Conservation (phyloP, 306 rosid species). For the Ormosia semicastrata region DNA sequence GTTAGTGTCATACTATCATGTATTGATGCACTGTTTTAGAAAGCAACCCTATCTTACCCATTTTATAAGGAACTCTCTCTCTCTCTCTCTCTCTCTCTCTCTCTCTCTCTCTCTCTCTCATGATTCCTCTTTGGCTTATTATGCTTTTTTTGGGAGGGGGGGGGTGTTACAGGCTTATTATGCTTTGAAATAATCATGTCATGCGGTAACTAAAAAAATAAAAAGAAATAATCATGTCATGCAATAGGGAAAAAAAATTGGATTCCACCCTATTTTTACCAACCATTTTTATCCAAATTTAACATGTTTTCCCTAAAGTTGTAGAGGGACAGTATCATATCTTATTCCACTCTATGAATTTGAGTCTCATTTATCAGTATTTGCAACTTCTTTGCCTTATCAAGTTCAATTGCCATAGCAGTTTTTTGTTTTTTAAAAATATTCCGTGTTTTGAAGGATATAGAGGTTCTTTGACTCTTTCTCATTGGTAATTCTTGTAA, state of each 20-base stretch:
- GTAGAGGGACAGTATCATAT: neutral
- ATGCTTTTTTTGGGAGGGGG: too few relatives aligned
- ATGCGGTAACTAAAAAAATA: neutral
- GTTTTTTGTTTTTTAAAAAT: neutral
- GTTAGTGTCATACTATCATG: neutral
- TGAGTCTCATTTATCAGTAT: neutral
- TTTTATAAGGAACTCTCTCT: constrained; percentile 9
- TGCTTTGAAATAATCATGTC: constrained; percentile 21
- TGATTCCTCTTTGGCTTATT: neutral
- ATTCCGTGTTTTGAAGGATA: neutral
- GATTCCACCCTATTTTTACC: too few relatives aligned
- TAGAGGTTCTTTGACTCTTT: neutral
- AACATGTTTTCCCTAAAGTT: neutral
- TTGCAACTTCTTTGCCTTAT: neutral
- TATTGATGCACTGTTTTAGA: constrained; percentile 13
- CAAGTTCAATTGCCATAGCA: neutral
- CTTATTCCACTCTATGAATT: neutral
- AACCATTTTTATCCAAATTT: neutral
- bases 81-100: constrained; percentile 5
- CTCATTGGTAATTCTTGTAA: neutral
- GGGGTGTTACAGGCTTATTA: neutral
- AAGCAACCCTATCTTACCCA: constrained; percentile 17
- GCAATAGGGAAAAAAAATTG: too few relatives aligned
- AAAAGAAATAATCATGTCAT: too few relatives aligned
- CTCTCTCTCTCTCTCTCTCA: constrained; percentile 3